Evolutionary conservation across 768 basidiomycete species (phyloP).

Genomic region (Tulasnella sp.): DNA sequence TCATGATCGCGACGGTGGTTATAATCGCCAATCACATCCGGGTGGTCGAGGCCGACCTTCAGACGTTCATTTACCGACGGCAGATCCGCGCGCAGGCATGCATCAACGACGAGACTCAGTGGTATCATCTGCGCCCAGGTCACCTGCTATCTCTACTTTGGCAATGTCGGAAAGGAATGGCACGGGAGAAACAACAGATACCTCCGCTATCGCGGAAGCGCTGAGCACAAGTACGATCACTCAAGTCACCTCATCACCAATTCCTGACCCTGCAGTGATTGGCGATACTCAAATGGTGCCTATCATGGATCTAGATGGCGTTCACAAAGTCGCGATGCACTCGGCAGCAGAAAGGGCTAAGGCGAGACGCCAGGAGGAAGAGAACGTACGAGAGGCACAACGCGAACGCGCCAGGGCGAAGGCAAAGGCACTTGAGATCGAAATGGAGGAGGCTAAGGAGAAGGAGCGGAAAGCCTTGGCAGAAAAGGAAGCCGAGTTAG

Average conservation of each 20-base stretch:
- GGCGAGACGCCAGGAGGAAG: conserved; percentile 69
- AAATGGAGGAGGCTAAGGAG: conserved; percentile 16
- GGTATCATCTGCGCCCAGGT: neutral
- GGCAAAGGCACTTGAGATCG: conserved; percentile 31
- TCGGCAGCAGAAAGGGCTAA: conserved; percentile 74
- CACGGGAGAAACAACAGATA: too few species aligned
- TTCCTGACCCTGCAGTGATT: too few species aligned
- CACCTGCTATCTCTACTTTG: neutral
- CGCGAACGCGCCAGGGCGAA: conserved; percentile 73
- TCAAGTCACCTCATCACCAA: neutral
- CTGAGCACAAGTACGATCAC: too few species aligned
- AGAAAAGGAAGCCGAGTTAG: neutral
- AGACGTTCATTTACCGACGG: too few species aligned
- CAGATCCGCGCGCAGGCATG: too few species aligned
- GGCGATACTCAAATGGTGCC: too few species aligned
- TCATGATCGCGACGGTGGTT: too few species aligned
- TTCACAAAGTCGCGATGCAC: conserved; percentile 47
- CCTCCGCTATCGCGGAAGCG: too few species aligned
- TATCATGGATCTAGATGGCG: conserved; percentile 23
- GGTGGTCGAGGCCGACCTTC: too few species aligned
- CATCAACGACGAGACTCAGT: neutral
- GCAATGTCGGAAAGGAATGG: too few species aligned
- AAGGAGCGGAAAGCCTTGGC: conserved; percentile 4
- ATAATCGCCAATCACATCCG: too few species aligned
- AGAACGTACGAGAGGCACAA: conserved; percentile 69